Evolutionary conservation across 73 alveolate genomes (phyloP), one percentile per base, ranked within the genome.

Genomic region (Paramecium octaurelia): DNA sequence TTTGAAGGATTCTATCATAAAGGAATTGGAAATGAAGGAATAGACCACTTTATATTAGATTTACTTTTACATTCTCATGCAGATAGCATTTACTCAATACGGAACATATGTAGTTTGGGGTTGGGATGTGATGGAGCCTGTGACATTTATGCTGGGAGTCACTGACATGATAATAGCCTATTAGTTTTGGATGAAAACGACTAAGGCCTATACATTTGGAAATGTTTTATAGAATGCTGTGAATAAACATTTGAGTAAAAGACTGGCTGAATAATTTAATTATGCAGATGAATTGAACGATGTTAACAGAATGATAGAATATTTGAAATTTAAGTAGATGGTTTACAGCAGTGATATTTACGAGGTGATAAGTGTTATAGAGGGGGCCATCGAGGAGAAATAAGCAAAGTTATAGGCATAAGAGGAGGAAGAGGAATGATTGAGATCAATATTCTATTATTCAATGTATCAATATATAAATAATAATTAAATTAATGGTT

Each of bases 111-210:
- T 54, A 2, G 93, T 92, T 2, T 92, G 88, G 77, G 86, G 95
- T 83, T 93, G 96, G 96, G 96, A 92, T 80, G 87, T 93, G 7
- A 92, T 93, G 95, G 96, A 93, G 57, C 96, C 96, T 12, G 75
- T 93, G 1, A 93, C 96, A 3, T 93, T 92, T 31, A 48, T 93
- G 68, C 44, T 92, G 10, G 96, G 95, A 48, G 86, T 93, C 57
- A 70, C 86, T 1, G 96, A 93, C 34, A 42, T 86, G 46, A 86
- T 87, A 0, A 75, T 93, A 6, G 96, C 95, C 2, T 93, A 93
- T 31, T n/a, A 57, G 2, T 89, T 92, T 76, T 93, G 96, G 93
- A 84, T 93, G 92, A 70, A 43, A 27, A 83, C 88, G 8, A 89
- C 86, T 31, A 70, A 89, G 27, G 77, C 86, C 8, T 89, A 89